Conservation (phyloP, 352 stramenopile species). For the Phytophthora hybrid region DNA sequence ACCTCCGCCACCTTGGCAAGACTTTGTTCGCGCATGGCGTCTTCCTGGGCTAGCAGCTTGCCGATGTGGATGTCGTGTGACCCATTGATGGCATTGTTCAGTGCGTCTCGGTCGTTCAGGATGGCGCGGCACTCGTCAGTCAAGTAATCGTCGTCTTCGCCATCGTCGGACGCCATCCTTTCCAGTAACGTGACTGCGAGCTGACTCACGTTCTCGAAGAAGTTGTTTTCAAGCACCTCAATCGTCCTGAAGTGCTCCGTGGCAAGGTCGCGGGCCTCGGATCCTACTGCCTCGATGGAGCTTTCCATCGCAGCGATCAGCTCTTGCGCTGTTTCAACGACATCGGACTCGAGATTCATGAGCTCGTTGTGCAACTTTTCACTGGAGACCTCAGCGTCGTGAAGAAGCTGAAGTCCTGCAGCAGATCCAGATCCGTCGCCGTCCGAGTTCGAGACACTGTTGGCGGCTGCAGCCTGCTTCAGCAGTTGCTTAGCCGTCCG, state of each 20-base stretch:
- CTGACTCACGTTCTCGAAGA: slow-evolving; percentile 89
- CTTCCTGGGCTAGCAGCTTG: slow-evolving; percentile 88
- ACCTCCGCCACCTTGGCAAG: slow-evolving; percentile 76
- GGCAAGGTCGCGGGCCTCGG: slow-evolving; percentile 66
- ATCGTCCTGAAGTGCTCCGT: slow-evolving; percentile 90
- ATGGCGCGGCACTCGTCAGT: slow-evolving; percentile 84
- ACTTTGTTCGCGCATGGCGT: slow-evolving; percentile 85
- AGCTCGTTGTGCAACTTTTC: slow-evolving; percentile 88
- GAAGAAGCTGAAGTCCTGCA: slow-evolving; percentile 74
- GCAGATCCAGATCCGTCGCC: slow-evolving; percentile 41
- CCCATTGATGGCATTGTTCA: slow-evolving; percentile 91
- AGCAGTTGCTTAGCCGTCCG: slow-evolving; percentile 80
- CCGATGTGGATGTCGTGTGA: slow-evolving; percentile 94
- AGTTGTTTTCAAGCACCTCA: slow-evolving; percentile 93
- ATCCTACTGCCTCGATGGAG: slow-evolving; percentile 69
- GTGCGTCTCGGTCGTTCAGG: slow-evolving; percentile 80
- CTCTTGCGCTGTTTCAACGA: slow-evolving; percentile 82
- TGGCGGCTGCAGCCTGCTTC: slow-evolving; percentile 53
- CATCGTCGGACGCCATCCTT: slow-evolving; percentile 79
- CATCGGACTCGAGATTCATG: slow-evolving; percentile 90
- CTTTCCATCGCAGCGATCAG: slow-evolving; percentile 69
- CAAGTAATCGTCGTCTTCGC: slow-evolving; percentile 81
- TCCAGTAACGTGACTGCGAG: slow-evolving; percentile 79
- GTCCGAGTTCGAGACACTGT: slow-evolving; percentile 33
- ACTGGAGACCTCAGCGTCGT: slow-evolving; percentile 85